Conservation (phyloP, 345 rosid genomes). For the Raphanus sativus region DNA sequence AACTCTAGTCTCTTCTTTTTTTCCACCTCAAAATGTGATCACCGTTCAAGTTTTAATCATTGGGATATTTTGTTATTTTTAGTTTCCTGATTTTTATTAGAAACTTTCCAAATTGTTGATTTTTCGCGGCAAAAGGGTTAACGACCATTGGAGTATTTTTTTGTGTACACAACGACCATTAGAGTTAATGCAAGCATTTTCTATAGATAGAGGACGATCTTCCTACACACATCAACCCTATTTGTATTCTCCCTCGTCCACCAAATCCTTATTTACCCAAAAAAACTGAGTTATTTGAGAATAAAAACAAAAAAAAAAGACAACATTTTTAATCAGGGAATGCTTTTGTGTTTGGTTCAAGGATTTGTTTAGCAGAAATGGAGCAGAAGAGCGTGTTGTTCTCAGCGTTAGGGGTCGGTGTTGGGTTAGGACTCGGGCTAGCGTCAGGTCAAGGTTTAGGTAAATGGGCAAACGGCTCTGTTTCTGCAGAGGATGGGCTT, state of each 20-base stretch:
- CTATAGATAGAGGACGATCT: conserved; percentile 29
- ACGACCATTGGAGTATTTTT: conserved; percentile 25
- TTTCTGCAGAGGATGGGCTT: conserved; percentile 40
- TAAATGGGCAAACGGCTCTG: conserved; percentile 53
- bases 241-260: conserved; percentile 34
- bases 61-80: not conserved
- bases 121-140: conserved; percentile 22
- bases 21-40: too few relatives aligned
- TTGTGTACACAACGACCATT: conserved; percentile 21
- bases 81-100: not conserved
- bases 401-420: conserved; percentile 87
- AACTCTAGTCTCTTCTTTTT: too few relatives aligned
- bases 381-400: conserved; percentile 44
- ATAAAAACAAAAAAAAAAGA: conserved; percentile 14
- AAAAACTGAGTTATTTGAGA: conserved; percentile 12
- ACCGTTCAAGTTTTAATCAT: too few relatives aligned
- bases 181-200: conserved; percentile 16
- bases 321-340: conserved; percentile 2
- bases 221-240: conserved; percentile 27
- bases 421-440: conserved; percentile 81
- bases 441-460: conserved; percentile 74
- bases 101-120: not conserved
- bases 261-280: conserved; percentile 20
- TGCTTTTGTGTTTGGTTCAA: conserved; percentile 17
- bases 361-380: conserved; percentile 27